A percentile compares a stretch with the other conserved stretches of the same genome.
Conservation (phyloP, 495 filamentous ascomycete genomes). For the Penicillium verhagenii region DNA sequence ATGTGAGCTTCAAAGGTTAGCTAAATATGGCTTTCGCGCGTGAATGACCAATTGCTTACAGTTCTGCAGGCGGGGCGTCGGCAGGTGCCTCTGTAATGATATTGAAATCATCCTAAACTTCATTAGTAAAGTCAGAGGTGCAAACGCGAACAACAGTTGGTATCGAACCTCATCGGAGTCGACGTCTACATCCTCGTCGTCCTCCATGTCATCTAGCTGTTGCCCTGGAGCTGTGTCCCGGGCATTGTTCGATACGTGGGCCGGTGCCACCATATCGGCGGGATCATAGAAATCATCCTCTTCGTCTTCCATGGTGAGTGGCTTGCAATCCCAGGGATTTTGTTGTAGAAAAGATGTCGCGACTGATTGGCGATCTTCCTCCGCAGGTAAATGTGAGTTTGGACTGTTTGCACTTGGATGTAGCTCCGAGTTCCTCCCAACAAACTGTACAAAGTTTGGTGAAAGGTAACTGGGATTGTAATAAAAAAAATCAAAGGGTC, state of each 20-base stretch:
- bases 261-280: constrained; percentile 38
- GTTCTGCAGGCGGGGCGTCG: constrained; percentile 66
- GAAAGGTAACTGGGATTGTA: too few relatives aligned
- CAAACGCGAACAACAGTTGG: constrained; percentile 8
- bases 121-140: neutral
- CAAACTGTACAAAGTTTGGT: too few relatives aligned
- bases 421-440: too few relatives aligned
- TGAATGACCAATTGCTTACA: constrained; percentile 27
- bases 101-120: constrained; percentile 72
- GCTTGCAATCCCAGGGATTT: constrained; percentile 11
- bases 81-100: constrained; percentile 88
- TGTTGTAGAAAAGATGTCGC: constrained; percentile 12
- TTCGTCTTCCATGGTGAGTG: constrained; percentile 47
- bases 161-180: constrained; percentile 57
- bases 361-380: constrained; percentile 19
- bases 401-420: constrained; percentile 31
- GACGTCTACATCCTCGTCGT: constrained; percentile 75
- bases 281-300: constrained; percentile 57
- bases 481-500: too few relatives aligned
- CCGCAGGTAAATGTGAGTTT: constrained; percentile 30
- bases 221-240: constrained; percentile 20
- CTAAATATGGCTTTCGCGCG: constrained; percentile 9
- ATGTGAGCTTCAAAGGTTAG: constrained; percentile 31
- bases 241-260: constrained; percentile 25
- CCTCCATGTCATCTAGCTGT: constrained; percentile 54